A percentile compares a stretch with the other conserved stretches of the same genome.
These are phyloP conservation scores for Solanum stenotomum DNA, from an alignment of 257 asterid genomes.

Conservation along the genomic window DNA sequence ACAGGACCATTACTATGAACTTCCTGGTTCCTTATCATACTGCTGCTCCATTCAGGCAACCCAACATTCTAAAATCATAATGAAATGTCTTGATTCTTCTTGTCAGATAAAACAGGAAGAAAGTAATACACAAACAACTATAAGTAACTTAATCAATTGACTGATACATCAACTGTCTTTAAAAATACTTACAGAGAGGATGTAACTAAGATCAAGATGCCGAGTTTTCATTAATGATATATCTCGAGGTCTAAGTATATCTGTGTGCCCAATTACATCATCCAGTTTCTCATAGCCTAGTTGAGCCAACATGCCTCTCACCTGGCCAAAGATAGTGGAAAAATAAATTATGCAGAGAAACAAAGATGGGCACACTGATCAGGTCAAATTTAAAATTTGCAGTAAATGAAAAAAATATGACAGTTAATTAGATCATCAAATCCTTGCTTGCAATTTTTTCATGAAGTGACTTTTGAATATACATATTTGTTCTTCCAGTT, in stretches of 20 bases:
- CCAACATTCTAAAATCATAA: slow-evolving; percentile 58
- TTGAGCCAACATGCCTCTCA: slow-evolving; percentile 87
- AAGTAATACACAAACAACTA: slow-evolving; percentile 1
- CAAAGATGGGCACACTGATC: not conserved
- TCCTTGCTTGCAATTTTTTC: not conserved
- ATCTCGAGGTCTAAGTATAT: slow-evolving; percentile 71
- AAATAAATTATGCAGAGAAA: not conserved
- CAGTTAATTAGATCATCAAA: not conserved
- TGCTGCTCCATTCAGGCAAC: slow-evolving; percentile 88
- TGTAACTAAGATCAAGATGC: slow-evolving; percentile 74
- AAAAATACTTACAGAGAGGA: slow-evolving; percentile 61
- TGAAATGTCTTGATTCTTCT: not conserved
- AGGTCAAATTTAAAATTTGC: not conserved
- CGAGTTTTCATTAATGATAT: slow-evolving; percentile 90
- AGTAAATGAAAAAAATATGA: not conserved
- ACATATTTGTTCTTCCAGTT: not conserved
- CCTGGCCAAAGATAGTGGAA: slow-evolving; percentile 34
- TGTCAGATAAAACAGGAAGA: not conserved
- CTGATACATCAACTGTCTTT: not conserved
- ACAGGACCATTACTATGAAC: slow-evolving; percentile 95
- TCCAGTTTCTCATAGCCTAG: slow-evolving; percentile 93
- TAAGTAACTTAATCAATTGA: not conserved
- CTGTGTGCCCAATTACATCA: slow-evolving; percentile 85
- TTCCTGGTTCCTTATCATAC: slow-evolving; percentile 74
- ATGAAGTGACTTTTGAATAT: not conserved